Evolutionary conservation across 495 filamentous ascomycete genomes (phyloP), one percentile per base, ranked within the genome.

Genomic region (Penicillium atrosanguineum): DNA sequence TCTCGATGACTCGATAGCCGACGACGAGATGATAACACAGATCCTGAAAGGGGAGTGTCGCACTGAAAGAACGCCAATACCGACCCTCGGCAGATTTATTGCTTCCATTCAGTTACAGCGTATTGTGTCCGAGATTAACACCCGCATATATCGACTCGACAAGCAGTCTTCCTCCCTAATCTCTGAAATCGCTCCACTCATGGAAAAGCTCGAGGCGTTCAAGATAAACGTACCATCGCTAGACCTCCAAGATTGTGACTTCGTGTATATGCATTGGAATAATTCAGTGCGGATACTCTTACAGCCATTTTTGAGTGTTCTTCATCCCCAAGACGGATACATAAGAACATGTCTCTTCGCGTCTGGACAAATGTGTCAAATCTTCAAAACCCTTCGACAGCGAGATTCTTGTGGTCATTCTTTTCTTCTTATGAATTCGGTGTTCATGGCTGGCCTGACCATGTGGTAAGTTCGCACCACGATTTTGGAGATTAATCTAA

Each of bases 401-500:
- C 39, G 65, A 26, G 64, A 69, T 29, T 69, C 71, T 1, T 70
- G 71, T 12, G 69, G 69, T 1, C 70, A 73, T 40, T 74, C 71
- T 0, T 76, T 73, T 48, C 62, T 76, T 20, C 69, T 73, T 16
- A 61, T 71, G 4, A 74, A 77, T 23, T 67, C 70, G 1, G 57
- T 74, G 0, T 77, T 73, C 48, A 69, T 75, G 50, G 67, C 72
- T 8, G 74, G 74, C 0, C 51, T 77, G 15, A 75, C 74, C 1
- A 70, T 77, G 55, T 68, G 64, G 64, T 68, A 52, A 1, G 61
- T n/a, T n/a, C n/a, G n/a, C n/a, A n/a, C n/a, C n/a, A n/a, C n/a
- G n/a, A n/a, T n/a, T n/a, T n/a, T n/a, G n/a, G n/a, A n/a, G n/a
- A n/a, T n/a, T n/a, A n/a, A n/a, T n/a, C n/a, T n/a, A n/a, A n/a